These are phyloP conservation scores for Platanthera zijinensis DNA, from an alignment of 106 monocot genomes.

Conservation along the genomic window DNA sequence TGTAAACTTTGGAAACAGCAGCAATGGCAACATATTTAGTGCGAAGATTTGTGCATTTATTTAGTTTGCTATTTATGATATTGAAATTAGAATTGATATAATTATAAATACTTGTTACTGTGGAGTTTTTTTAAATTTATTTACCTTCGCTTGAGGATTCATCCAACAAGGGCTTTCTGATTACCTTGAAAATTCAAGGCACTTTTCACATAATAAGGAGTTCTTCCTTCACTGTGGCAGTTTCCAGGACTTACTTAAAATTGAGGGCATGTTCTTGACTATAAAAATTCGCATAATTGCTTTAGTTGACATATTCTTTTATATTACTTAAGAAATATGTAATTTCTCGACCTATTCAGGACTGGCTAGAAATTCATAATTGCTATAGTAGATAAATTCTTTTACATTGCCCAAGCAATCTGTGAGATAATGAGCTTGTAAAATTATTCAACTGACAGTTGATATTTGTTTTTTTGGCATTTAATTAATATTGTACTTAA, in stretches of 20 bases:
- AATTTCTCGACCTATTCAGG: too few species aligned
- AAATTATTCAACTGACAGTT: too few species aligned
- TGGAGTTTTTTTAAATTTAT: neutral
- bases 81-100: slow-evolving; percentile 4
- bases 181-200: neutral
- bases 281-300: neutral
- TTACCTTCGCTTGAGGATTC: neutral
- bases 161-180: neutral
- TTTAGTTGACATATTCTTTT: neutral
- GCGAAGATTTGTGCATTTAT: neutral
- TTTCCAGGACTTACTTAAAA: neutral
- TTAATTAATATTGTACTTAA: too few species aligned
- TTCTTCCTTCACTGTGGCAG: neutral
- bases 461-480: too few species aligned
- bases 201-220: neutral
- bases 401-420: neutral
- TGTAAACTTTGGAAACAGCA: neutral
- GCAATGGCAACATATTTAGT: neutral
- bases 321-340: neutral
- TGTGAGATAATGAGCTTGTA: too few species aligned
- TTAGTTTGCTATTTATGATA: neutral
- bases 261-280: neutral
- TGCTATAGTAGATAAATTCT: neutral
- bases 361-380: neutral
- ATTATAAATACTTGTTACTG: neutral